These are phyloP conservation scores for Tritrichomonas musculus DNA, from an alignment of 208 protist species.

Conservation along the genomic window DNA sequence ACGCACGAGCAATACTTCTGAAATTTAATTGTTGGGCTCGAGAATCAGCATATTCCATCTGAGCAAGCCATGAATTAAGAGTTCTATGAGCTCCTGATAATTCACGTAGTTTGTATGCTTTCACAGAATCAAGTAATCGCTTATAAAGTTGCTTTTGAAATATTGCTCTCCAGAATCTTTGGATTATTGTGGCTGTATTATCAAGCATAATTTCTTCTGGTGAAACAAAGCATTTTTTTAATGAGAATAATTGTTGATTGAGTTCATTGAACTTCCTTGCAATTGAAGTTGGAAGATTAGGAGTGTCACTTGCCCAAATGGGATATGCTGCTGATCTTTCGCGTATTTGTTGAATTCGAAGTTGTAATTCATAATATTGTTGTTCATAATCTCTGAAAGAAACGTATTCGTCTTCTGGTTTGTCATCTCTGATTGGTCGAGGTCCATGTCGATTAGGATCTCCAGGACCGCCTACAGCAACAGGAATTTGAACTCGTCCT, in stretches of 20 bases:
- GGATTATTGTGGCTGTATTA: not conserved
- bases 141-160: no score
- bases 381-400: not conserved
- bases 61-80: not conserved
- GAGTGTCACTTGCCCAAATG: not conserved
- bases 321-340: not conserved
- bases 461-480: not conserved
- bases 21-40: not conserved
- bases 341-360: not conserved
- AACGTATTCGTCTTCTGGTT: constrained; percentile 8
- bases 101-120: not conserved
- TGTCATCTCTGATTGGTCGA: not conserved
- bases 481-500: not conserved
- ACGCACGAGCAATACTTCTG: not conserved
- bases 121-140: not conserved
- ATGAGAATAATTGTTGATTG: constrained; percentile 13
- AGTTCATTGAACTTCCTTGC: not conserved
- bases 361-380: not conserved
- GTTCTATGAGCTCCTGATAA: not conserved
- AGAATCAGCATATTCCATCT: constrained; percentile 28
- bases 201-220: constrained; percentile 34
- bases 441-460: not conserved
- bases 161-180: not conserved
- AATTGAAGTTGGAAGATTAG: not conserved
- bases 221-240: constrained; percentile 30